These are phyloP conservation scores for Crepidotus variabilis DNA, from an alignment of 768 basidiomycete genomes.

Conservation along the genomic window DNA sequence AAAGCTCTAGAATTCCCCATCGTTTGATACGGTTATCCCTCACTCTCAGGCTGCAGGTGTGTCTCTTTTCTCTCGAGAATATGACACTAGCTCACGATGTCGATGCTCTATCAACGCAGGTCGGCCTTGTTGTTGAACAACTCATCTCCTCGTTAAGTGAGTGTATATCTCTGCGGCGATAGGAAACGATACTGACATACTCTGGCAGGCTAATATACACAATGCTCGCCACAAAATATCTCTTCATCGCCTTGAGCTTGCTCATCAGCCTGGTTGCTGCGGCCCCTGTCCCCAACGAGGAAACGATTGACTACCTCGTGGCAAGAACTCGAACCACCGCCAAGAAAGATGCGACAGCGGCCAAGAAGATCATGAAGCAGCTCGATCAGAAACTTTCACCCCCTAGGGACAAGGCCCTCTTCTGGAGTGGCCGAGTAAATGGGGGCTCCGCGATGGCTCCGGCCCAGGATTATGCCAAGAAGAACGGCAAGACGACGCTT, in stretches of 20 bases:
- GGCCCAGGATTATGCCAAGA: not conserved
- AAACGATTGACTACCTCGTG: no score
- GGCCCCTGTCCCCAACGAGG: no score
- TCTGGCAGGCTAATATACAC: no score
- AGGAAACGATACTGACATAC: no score
- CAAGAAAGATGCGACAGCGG: no score
- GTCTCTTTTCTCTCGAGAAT: not conserved
- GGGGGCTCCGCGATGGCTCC: not conserved
- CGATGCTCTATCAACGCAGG: not conserved
- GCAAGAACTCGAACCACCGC: no score
- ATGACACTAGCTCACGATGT: not conserved
- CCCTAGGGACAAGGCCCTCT: constrained; percentile 3
- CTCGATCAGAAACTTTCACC: not conserved
- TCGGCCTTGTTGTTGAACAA: not conserved
- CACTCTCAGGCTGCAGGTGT: not conserved
- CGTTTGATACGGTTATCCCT: not conserved
- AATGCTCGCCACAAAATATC: no score
- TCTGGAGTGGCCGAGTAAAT: constrained; percentile 8
- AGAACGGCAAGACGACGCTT: constrained; percentile 1
- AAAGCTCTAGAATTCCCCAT: not conserved
- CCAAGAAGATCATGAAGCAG: not conserved
- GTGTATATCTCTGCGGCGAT: not conserved
- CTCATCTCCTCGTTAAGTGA: not conserved
- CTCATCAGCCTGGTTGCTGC: no score
- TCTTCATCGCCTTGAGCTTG: no score